Evolutionary conservation across 148 eudicot species (phyloP).

Genomic region (Suaeda aralocaspica): DNA sequence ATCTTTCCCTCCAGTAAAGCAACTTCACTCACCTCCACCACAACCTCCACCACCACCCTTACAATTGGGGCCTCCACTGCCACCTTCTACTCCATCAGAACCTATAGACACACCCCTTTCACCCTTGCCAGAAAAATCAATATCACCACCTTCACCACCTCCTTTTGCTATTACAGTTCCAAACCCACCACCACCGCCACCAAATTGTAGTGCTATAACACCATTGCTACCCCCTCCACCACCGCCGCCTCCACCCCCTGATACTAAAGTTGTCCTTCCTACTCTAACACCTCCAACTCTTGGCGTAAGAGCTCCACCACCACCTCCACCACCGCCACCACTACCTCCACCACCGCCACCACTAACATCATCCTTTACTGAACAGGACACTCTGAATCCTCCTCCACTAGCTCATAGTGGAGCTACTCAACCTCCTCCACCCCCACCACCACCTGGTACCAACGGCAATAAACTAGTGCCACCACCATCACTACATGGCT

Average conservation of each 20-base stretch:
- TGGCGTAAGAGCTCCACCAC: conserved; percentile 29
- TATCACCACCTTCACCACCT: conserved; percentile 25
- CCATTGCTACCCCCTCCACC: conserved; percentile 21
- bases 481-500: conserved; percentile 40
- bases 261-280: conserved; percentile 8
- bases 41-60: conserved; percentile 22
- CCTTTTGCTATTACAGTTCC: conserved; percentile 17
- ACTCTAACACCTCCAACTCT: conserved; percentile 47
- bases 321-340: conserved; percentile 36
- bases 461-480: conserved; percentile 21
- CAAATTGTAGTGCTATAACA: background rate
- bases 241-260: conserved; percentile 17
- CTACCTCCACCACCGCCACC: conserved; percentile 47
- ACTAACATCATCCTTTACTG: too few species aligned
- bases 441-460: conserved; percentile 34
- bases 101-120: background rate
- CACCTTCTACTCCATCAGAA: too few species aligned
- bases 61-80: too few species aligned
- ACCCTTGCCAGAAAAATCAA: background rate
- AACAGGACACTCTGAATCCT: too few species aligned
- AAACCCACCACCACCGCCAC: conserved; percentile 1
- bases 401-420: too few species aligned
- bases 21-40: conserved; percentile 15
- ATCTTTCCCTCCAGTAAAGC: conserved; percentile 18
- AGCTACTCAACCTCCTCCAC: conserved; percentile 5